A percentile compares a stretch with the other conserved stretches of the same genome.
phyloP scores from a whole-genome alignment of 345 rosid genomes.

The Brassica carinata region DNA sequence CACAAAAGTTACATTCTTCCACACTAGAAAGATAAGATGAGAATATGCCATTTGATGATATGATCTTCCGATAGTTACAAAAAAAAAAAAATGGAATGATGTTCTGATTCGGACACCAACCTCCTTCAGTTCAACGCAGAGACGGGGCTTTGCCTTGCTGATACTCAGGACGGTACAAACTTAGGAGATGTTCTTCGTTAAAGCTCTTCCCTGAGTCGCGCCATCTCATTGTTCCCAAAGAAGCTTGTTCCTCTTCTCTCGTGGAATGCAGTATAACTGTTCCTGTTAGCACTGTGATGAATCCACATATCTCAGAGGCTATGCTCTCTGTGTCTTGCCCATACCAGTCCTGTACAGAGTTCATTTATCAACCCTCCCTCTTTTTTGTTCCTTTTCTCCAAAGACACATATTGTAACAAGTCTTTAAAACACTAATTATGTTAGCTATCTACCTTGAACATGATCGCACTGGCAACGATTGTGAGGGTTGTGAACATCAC shows the following conservation, averaged over 20 bases:
- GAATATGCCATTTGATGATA: too few relatives aligned
- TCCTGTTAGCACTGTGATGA: constrained; percentile 85
- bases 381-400: neutral
- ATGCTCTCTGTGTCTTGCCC: constrained; percentile 75
- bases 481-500: constrained; percentile 94
- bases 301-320: constrained; percentile 90
- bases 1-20: too few relatives aligned
- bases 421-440: neutral
- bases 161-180: constrained; percentile 50
- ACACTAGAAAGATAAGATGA: too few relatives aligned
- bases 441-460: constrained; percentile 69
- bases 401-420: neutral
- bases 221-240: constrained; percentile 73
- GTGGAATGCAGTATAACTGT: constrained; percentile 82
- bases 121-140: neutral
- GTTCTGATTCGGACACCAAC: neutral
- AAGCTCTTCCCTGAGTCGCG: constrained; percentile 61
- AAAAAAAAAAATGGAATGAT: too few relatives aligned
- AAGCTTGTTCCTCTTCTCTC: constrained; percentile 70
- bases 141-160: constrained; percentile 22
- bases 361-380: neutral
- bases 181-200: constrained; percentile 68
- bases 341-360: constrained; percentile 71
- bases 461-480: constrained; percentile 76
- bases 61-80: too few relatives aligned